Evolutionary conservation across 371 early-diverging fungal genomes (phyloP), one percentile per base, ranked within the genome.

Genomic region (Sporodiniella umbellata): DNA sequence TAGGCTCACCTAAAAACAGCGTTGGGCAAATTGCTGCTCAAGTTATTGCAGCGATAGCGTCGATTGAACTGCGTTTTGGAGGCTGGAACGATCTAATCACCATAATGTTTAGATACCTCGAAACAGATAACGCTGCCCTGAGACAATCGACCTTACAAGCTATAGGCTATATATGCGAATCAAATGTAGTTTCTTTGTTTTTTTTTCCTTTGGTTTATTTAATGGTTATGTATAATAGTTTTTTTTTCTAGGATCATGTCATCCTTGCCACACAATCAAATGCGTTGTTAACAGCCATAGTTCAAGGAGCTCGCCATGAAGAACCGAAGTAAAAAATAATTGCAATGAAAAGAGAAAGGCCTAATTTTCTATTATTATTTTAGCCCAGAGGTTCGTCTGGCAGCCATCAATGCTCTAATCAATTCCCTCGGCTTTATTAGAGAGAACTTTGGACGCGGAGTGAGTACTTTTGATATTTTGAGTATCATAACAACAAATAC

Each of bases 391-490:
- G 93, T 98, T 31, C 87, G 94, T 42, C 66, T 87, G 39, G 91
- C 94, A 15, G 95, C 96, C 19, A 72, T 96, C 53, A 80, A 78
- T 46, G 95, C 98, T 3, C 79, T 98, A 46, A 84, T 81, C 75
- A 96, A 96, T 69, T 92, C 96, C 25, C 81, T 98, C 42, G 93
- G 89, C 70, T 98, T 97, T 64, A 84, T 93, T 39, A 79, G 87
- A 58, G 85, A 79, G 19, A 95, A 98, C 78, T 97, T 98, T 79
- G 90, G 91, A 45, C 75, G 84, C 28, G 91, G 90, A 62, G 75
- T 79, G 59, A 61, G 33, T 28, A n/a, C n/a, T n/a, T n/a, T n/a
- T n/a, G n/a, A n/a, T n/a, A n/a, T n/a, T n/a, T n/a, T n/a, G n/a
- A n/a, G n/a, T n/a, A n/a, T n/a, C n/a, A n/a, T n/a, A n/a, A n/a